Percentiles rank a stretch among this genome's conserved stretches.
Evolutionary conservation across 1,139 yeast genomes (phyloP).

Genomic region (Blastobotrys malaysiensis): DNA sequence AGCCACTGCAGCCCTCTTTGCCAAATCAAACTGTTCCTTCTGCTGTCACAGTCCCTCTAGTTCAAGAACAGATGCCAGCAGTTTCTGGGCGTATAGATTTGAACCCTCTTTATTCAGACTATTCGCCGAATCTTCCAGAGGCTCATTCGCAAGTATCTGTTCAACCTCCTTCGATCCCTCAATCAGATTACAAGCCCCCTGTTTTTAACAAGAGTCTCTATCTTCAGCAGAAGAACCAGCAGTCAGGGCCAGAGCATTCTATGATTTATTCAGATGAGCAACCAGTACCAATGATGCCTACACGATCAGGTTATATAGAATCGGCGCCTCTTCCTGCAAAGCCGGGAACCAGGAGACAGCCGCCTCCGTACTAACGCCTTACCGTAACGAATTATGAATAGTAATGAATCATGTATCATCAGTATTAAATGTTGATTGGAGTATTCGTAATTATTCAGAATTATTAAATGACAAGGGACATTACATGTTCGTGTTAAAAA

Average conservation of each 20-base stretch:
- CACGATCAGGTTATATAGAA: background rate
- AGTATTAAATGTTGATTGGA: background rate
- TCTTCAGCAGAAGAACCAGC: background rate
- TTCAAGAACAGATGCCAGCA: slow-evolving; percentile 1
- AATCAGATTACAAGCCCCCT: slow-evolving; percentile 9
- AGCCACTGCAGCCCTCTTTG: slow-evolving; percentile 1
- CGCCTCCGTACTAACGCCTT: background rate
- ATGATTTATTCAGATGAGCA: slow-evolving; percentile 11
- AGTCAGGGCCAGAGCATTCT: slow-evolving; percentile 3
- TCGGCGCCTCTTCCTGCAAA: background rate
- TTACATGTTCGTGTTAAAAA: background rate
- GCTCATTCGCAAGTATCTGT: background rate
- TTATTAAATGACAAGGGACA: background rate
- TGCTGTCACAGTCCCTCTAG: background rate
- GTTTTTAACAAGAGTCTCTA: slow-evolving; percentile 8
- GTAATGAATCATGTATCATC: background rate
- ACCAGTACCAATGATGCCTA: slow-evolving; percentile 5
- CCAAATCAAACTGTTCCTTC: slow-evolving; percentile 4
- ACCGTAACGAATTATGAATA: background rate
- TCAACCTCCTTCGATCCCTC: slow-evolving; percentile 3
- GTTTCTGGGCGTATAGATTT: background rate
- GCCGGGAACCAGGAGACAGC: slow-evolving; percentile 1
- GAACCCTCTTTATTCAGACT: slow-evolving; percentile 14
- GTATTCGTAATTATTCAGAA: background rate
- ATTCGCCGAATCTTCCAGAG: slow-evolving; percentile 17